A percentile compares a stretch with the other conserved stretches of the same genome.
These are phyloP conservation scores for Kurtzmaniella fragi DNA, from an alignment of 805 yeast species.

Conservation along the genomic window DNA sequence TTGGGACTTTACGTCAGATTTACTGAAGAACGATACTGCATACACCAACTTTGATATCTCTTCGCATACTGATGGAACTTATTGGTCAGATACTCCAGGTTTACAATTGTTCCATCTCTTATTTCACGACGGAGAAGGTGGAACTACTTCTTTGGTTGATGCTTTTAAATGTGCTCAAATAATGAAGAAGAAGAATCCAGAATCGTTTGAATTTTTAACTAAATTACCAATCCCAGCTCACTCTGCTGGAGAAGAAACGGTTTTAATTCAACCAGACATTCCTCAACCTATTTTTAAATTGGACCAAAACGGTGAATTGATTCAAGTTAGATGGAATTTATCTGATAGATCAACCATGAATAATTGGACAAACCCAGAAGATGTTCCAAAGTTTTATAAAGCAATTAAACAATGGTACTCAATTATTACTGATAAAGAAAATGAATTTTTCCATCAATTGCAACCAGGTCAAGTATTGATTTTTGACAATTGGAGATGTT, in stretches of 20 bases:
- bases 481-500: slow-evolving; percentile 69
- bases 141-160: slow-evolving; percentile 63
- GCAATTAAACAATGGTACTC: slow-evolving; percentile 56
- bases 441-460: slow-evolving; percentile 51
- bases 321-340: slow-evolving; percentile 69
- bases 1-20: slow-evolving; percentile 72
- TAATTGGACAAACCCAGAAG: slow-evolving; percentile 41
- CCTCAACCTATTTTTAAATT: slow-evolving; percentile 57
- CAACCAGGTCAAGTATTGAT: slow-evolving; percentile 62
- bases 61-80: slow-evolving; percentile 70
- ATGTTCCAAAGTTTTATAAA: slow-evolving; percentile 48
- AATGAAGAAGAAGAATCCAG: slow-evolving; percentile 43
- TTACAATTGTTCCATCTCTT: slow-evolving; percentile 64
- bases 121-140: slow-evolving; percentile 62
- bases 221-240: slow-evolving; percentile 58
- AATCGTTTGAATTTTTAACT: slow-evolving; percentile 46
- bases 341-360: slow-evolving; percentile 63
- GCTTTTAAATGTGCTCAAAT: slow-evolving; percentile 56
- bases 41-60: slow-evolving; percentile 63
- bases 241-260: slow-evolving; percentile 66
- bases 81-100: slow-evolving; percentile 71
- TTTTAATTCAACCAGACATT: slow-evolving; percentile 52
- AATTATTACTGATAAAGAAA: slow-evolving; percentile 44
- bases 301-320: slow-evolving; percentile 44
- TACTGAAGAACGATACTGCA: slow-evolving; percentile 65